Conservation (phyloP, 768 basidiomycete species). For the Suillus clintonianus region DNA sequence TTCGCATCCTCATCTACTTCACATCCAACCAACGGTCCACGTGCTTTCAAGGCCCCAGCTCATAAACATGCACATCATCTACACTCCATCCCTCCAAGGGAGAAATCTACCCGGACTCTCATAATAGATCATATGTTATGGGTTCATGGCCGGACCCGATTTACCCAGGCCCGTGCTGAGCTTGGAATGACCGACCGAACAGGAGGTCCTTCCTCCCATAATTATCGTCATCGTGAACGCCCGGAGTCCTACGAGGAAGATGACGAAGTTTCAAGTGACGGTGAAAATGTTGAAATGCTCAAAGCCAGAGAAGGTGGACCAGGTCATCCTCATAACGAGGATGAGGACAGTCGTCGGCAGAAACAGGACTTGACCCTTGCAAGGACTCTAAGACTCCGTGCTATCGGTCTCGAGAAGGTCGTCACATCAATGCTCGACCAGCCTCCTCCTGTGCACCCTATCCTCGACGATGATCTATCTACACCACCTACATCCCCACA, state of each 20-base stretch:
- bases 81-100: conserved; percentile 82
- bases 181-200: conserved; percentile 84
- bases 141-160: conserved; percentile 80
- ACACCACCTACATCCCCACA: conserved; percentile 56
- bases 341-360: conserved; percentile 58
- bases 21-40: conserved; percentile 9
- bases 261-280: conserved; percentile 64
- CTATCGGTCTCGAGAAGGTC: conserved; percentile 83
- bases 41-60: conserved; percentile 66
- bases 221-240: conserved; percentile 63
- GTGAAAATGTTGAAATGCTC: conserved; percentile 50
- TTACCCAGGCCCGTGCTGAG: conserved; percentile 82
- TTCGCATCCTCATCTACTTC: conserved; percentile 15
- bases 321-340: conserved; percentile 50
- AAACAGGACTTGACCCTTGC: conserved; percentile 67
- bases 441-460: conserved; percentile 63
- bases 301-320: conserved; percentile 55
- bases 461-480: conserved; percentile 53
- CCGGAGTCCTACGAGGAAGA: conserved; percentile 81
- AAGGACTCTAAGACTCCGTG: conserved; percentile 63
- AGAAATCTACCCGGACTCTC: conserved; percentile 86
- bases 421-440: conserved; percentile 80
- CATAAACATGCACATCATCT: conserved; percentile 89
- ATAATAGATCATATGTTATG: conserved; percentile 89
- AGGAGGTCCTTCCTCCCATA: conserved; percentile 60